Conservation (phyloP, 768 basidiomycete genomes). For the Lenzites betulinus region DNA sequence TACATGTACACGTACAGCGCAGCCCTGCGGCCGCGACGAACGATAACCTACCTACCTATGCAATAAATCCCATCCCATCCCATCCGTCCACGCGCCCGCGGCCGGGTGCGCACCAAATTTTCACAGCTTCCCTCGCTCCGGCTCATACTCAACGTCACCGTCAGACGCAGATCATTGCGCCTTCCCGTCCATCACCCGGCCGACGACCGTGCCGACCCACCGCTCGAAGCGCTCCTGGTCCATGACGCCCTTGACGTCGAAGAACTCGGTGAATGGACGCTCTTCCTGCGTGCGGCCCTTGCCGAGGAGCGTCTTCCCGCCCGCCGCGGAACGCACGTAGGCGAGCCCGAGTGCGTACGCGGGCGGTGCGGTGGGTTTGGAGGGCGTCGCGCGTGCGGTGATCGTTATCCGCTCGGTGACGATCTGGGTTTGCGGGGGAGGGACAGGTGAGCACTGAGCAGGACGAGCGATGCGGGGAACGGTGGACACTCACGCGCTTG, state of each 20-base stretch:
- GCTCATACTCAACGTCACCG: background rate
- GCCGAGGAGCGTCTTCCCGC: conserved; percentile 82
- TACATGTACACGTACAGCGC: conserved; percentile 9
- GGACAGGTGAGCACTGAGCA: background rate
- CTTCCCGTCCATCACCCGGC: conserved; percentile 72
- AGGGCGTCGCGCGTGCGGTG: conserved; percentile 65
- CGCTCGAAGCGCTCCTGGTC: conserved; percentile 73
- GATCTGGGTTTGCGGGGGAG: conserved; percentile 51
- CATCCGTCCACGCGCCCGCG: background rate
- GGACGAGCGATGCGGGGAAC: background rate
- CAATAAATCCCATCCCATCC: background rate
- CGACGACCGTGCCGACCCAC: conserved; percentile 79
- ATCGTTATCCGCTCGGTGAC: conserved; percentile 88
- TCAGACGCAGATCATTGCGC: conserved; percentile 26
- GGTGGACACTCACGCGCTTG: conserved; percentile 62
- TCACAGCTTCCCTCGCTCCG: background rate
- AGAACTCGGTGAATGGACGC: conserved; percentile 69
- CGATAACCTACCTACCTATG: background rate
- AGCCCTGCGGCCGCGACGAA: background rate
- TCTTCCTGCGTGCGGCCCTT: conserved; percentile 62
- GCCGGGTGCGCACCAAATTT: background rate
- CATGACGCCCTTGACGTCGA: conserved; percentile 79
- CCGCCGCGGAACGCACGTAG: conserved; percentile 79
- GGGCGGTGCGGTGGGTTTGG: conserved; percentile 54
- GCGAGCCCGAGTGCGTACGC: conserved; percentile 66